These are phyloP conservation scores for Lyophyllum shimeji DNA, from an alignment of 768 basidiomycete species.

Conservation along the genomic window DNA sequence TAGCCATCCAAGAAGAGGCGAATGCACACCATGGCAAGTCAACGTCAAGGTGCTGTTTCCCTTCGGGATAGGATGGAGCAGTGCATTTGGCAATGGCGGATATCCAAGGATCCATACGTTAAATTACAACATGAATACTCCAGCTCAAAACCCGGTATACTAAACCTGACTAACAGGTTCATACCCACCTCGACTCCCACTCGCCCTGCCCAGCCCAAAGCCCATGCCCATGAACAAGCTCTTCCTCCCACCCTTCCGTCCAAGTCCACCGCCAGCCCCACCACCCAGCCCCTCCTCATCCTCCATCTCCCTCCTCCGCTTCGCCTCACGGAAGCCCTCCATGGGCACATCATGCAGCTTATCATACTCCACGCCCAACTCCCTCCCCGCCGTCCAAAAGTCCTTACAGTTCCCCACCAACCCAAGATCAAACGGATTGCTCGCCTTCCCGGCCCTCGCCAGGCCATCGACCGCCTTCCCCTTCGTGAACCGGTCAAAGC, in stretches of 20 bases:
- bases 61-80: background rate
- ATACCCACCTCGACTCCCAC: conserved; percentile 57
- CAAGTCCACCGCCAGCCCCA: conserved; percentile 15
- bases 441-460: conserved; percentile 67
- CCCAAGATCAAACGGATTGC: conserved; percentile 93
- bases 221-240: conserved; percentile 63
- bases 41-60: background rate
- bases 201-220: conserved; percentile 46
- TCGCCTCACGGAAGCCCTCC: conserved; percentile 82
- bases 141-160: background rate
- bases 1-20: too few species aligned
- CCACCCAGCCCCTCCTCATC: conserved; percentile 44
- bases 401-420: conserved; percentile 79
- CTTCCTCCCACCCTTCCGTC: conserved; percentile 38
- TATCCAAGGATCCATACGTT: background rate
- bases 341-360: conserved; percentile 83
- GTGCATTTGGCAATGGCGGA: background rate
- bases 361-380: conserved; percentile 90
- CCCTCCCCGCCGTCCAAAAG: conserved; percentile 88
- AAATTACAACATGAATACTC: conserved; percentile 2
- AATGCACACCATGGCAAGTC: too few species aligned
- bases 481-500: conserved; percentile 91
- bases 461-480: conserved; percentile 89
- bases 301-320: conserved; percentile 56
- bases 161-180: conserved; percentile 67